Percentiles rank a stretch among this genome's conserved stretches.
Conservation (phyloP, 257 asterid genomes). For the Solanum corneliomulleri region DNA sequence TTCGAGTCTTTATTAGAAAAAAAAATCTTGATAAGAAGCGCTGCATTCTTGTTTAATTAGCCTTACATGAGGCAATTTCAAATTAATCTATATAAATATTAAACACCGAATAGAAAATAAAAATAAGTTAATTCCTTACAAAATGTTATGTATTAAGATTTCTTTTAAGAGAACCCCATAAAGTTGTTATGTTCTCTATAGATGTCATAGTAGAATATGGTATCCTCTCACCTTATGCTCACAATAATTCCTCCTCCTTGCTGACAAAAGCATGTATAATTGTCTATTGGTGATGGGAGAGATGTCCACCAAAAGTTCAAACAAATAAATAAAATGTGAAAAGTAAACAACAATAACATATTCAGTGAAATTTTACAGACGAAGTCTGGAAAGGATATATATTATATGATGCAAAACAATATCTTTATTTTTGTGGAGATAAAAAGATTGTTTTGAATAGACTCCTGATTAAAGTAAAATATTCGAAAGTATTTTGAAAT, state of each 20-base stretch:
- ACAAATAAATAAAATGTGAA: not conserved
- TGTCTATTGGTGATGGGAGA: not conserved
- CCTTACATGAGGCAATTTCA: not conserved
- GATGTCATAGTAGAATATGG: not conserved
- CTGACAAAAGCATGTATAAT: not conserved
- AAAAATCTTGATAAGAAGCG: not conserved
- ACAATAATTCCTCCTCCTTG: not conserved
- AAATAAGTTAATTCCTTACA: not conserved
- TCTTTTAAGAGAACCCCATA: not conserved
- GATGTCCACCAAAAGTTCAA: not conserved
- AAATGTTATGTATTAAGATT: not conserved
- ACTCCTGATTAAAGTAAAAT: not conserved
- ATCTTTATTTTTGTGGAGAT: not conserved
- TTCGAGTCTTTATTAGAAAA: not conserved
- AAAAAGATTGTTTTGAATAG: not conserved
- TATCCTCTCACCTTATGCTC: not conserved
- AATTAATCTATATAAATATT: not conserved
- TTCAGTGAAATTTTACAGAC: not conserved
- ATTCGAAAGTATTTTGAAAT: not conserved
- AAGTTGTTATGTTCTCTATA: not conserved
- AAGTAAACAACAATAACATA: not conserved
- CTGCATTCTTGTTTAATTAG: no score
- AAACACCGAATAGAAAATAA: not conserved
- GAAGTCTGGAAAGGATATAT: accelerated
- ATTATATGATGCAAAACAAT: not conserved